phyloP scores from a whole-genome alignment of 768 basidiomycete species.

The Lactarius pseudohatsudake region DNA sequence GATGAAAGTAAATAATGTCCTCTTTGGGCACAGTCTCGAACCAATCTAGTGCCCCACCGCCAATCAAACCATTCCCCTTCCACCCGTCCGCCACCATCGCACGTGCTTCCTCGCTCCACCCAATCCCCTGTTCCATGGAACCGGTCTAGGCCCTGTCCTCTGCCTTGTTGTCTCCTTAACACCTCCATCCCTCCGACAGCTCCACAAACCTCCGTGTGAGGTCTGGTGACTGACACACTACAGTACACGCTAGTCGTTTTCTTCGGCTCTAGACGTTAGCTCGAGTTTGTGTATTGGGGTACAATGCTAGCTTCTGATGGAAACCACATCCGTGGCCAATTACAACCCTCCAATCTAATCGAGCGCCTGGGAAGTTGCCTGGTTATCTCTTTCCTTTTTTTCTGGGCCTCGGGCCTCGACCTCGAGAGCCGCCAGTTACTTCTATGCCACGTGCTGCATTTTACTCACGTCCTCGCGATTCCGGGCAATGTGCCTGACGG shows the following conservation, averaged over 20 bases:
- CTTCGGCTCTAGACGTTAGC: not conserved
- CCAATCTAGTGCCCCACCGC: conserved; percentile 10
- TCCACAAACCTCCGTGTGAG: conserved; percentile 1
- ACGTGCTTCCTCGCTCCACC: conserved; percentile 24
- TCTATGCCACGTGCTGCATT: conserved; percentile 17
- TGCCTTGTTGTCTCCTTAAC: not conserved
- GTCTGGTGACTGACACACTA: too few relatives aligned
- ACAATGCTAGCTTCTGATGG: conserved; percentile 20
- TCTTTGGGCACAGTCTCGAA: conserved; percentile 21
- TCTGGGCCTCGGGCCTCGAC: conserved; percentile 12
- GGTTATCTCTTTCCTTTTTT: conserved; percentile 5
- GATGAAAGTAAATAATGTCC: not conserved
- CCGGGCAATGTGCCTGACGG: conserved; percentile 9
- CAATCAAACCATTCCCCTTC: conserved; percentile 15
- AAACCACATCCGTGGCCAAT: conserved; percentile 21
- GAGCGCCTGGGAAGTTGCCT: conserved; percentile 4
- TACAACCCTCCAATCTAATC: conserved; percentile 24
- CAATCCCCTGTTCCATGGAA: conserved; percentile 23
- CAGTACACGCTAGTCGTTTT: not conserved
- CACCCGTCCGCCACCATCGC: conserved; percentile 13
- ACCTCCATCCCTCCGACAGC: conserved; percentile 13
- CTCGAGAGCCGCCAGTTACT: conserved; percentile 4
- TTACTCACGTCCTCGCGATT: not conserved
- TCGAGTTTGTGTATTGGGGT: not conserved
- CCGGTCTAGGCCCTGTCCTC: conserved; percentile 15